Evolutionary conservation across 805 yeast genomes (phyloP), one percentile per base, ranked within the genome.

Genomic region (Candida sonorensis): DNA sequence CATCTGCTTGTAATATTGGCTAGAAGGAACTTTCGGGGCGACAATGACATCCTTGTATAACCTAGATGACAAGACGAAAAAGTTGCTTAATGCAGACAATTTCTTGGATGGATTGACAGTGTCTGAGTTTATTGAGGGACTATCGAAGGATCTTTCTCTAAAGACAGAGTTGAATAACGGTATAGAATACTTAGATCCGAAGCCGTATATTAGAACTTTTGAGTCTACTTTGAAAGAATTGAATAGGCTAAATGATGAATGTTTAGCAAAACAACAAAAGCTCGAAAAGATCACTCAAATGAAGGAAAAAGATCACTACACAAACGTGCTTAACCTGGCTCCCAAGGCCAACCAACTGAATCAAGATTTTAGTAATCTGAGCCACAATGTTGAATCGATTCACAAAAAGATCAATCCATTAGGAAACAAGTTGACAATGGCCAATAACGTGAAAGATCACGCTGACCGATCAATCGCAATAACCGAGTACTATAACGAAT

Each of bases 161-260:
- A 66, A 67, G 37, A 70, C 66, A 10, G 67, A 69, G 7, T 73
- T 68, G 39, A 72, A 67, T 18, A 67, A 71, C 36, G 63, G 69
- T 26, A 51, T 70, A 20, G 75, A 72, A 26, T 69, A 68, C 48
- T 57, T 86, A 34, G 96, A 92, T 50, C 96, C 97, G 2, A 86
- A 85, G 49, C 97, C 97, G 2, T 92, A 84, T 52, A 90, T 90
- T 29, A 72, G 96, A 44, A 85, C 95, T 0, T 88, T 92, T 55
- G 97, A 90, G 52, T 76, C 88, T 1, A 84, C 92, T 3, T 62
- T 87, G 27, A 67, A 76, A 28, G 90, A 85, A 48, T 62, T 90
- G 42, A 72, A 75, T 46, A 66, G 65, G 30, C 58, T 92, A 26
- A 67, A 67, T 28, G 70, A 67, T 1, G 80, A 80, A 27, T 73